phyloP scores from a whole-genome alignment of 2,329 filamentous ascomycete genomes.

The Botrytis tulipae region DNA sequence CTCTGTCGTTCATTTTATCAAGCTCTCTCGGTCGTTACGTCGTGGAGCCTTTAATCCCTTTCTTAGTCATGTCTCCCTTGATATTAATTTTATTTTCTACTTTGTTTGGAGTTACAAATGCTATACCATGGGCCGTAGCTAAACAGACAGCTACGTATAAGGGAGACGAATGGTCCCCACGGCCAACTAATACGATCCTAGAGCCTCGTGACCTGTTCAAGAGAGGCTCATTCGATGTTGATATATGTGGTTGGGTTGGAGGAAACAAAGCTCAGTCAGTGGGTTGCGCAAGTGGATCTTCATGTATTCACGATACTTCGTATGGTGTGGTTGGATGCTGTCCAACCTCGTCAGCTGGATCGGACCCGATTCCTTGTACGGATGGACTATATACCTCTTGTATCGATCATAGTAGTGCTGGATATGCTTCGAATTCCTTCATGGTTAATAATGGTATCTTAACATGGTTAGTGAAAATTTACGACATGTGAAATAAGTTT shows the following conservation, averaged over 20 bases:
- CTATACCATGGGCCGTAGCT: conserved; percentile 33
- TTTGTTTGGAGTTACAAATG: conserved; percentile 27
- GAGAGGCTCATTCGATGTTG: conserved; percentile 29
- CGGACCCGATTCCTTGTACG: conserved; percentile 32
- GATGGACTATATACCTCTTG: conserved; percentile 37
- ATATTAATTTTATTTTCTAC: conserved; percentile 30
- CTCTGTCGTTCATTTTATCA: conserved; percentile 5
- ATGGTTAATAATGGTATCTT: conserved; percentile 34
- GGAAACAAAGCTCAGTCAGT: conserved; percentile 29
- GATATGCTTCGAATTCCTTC: conserved; percentile 28
- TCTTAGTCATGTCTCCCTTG: conserved; percentile 36
- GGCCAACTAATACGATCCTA: conserved; percentile 30
- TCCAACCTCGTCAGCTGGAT: conserved; percentile 26
- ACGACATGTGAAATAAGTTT: background rate
- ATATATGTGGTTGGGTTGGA: conserved; percentile 37
- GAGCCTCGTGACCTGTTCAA: conserved; percentile 32
- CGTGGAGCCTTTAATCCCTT: conserved; percentile 19
- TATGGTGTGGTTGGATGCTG: conserved; percentile 36
- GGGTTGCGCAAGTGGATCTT: conserved; percentile 32
- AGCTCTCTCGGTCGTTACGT: background rate
- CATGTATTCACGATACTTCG: conserved; percentile 36
- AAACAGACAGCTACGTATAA: conserved; percentile 31
- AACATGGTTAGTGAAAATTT: conserved; percentile 32
- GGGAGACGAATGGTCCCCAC: conserved; percentile 33
- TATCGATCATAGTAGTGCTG: conserved; percentile 33